Evolutionary conservation across 1,139 yeast species (phyloP), one percentile per base, ranked within the genome.

Genomic region (Suhomyces panamericanus): DNA sequence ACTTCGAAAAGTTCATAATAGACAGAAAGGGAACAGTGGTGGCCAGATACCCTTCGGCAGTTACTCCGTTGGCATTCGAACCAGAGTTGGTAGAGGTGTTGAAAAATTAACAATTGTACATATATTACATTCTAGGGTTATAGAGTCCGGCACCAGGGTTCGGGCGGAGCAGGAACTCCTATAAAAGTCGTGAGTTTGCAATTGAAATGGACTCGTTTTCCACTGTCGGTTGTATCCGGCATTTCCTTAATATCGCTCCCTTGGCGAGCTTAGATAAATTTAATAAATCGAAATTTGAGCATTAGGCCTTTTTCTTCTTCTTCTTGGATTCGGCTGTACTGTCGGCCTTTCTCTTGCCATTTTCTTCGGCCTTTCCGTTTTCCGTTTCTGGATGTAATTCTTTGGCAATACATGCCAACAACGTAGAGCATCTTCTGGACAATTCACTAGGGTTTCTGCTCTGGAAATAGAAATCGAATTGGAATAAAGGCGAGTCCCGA

Each of bases 1-100:
- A 93, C 71, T 93, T 91, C 63, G 98, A 91, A 66, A 93, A 93
- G 73, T 93, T 93, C 69, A 58, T 93, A 42, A 64, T 93, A 44
- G 83, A 84, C 62, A 76, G 77, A 57, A 58, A 80, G 2, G 99
- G 99, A 41, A 62, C 78, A 1, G 96, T 90, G 35, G 80, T 78
- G 38, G 75, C 73, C 47, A 78, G 99, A 61, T 87, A 76, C 66
- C 76, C 83, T 7, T 80, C 95, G 6, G 69, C 81, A 45, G 80
- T 88, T 26, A 74, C 83, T 39, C 98, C 99, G 26, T 57, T 68
- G 32, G 69, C 75, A 14, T 62, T 87, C 38, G 85, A 79, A 54
- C 54, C 65, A 24, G 66, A 70, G 26, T 73, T 86, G 43, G 73
- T 70, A 55, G 61, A 65, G 47, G 66, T 81, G 49, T 68, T 85